phyloP scores from a whole-genome alignment of 805 yeast genomes.

The Millerozyma miso region DNA sequence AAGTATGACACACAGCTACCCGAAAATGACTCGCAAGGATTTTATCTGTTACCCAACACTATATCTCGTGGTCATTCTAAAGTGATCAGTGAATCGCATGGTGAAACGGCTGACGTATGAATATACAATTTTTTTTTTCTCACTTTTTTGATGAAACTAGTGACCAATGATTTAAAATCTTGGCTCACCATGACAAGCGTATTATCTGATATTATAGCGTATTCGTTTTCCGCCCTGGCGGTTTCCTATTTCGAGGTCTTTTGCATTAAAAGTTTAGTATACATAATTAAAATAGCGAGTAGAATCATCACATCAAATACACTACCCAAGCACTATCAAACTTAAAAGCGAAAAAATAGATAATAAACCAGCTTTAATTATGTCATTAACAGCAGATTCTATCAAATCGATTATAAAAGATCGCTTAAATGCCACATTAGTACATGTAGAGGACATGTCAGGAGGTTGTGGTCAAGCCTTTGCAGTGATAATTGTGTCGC shows the following conservation, averaged over 20 bases:
- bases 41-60: slow-evolving; percentile 26
- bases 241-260: too few species aligned
- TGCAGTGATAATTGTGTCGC: slow-evolving; percentile 80
- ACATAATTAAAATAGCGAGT: too few species aligned
- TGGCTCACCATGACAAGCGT: too few species aligned
- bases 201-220: neutral
- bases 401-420: slow-evolving; percentile 49
- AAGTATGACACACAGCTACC: slow-evolving; percentile 9
- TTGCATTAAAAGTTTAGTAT: too few species aligned
- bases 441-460: slow-evolving; percentile 71
- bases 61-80: slow-evolving; percentile 29
- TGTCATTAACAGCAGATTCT: slow-evolving; percentile 35
- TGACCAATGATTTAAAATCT: too few species aligned
- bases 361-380: slow-evolving; percentile 5
- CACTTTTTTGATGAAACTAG: too few species aligned
- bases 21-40: slow-evolving; percentile 13
- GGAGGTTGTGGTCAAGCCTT: slow-evolving; percentile 99
- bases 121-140: neutral
- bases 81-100: slow-evolving; percentile 23
- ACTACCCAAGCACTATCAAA: too few species aligned
- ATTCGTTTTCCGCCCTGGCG: too few species aligned
- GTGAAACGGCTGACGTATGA: slow-evolving; percentile 22
- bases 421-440: slow-evolving; percentile 58
- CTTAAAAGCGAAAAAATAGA: too few species aligned
- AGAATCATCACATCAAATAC: too few species aligned